Evolutionary conservation across 148 eudicot species (phyloP), one percentile per base, ranked within the genome.

Genomic region (Chenopodium berlandieri): DNA sequence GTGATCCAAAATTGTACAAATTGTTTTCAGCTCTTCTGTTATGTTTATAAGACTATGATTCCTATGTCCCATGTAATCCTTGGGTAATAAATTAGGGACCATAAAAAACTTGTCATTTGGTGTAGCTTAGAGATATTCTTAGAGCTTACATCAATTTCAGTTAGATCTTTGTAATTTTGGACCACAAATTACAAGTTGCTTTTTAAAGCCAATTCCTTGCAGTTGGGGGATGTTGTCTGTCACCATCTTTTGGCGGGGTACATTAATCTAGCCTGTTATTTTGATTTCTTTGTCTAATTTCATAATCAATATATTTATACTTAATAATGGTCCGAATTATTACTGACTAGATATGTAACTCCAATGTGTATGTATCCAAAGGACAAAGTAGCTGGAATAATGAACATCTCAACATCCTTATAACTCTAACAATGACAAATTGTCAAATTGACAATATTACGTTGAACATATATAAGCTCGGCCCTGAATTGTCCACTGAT

Each of bases 161-260:
- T 56, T 56, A 17, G 22, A 56, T 56, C 62, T 56, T 9, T 40
- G 6, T 16, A 9, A 19, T 37, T 20, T 71, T 17, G 25, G 27
- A 34, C 74, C 50, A 37, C 74, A 71, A 13, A 12, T 32, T 32
- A 34, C 73, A 32, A 67, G 20, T 67, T 67, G 46, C 73, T 22
- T 1, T 64, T 64, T 22, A 4, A 66, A 23, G 71, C 14, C 75
- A 22, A 10, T 46, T 72, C 75, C 56, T 22, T 46, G 75, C 31
- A 46, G 46, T 72, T 72, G 30, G 56, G 52, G 75, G 22, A 46
- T n/a, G 74, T 46, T 72, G 75, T 72, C 56, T 44, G 31, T 72
- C 13, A 1, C 19, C 75, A 10, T 44, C 54, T n/a, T n/a, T 72
- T 22, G 0, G 22, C 30, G n/a, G 54, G 13, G 23, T 4, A 9